Percentiles rank a stretch among this genome's conserved stretches.
phyloP scores from a whole-genome alignment of 2,329 filamentous ascomycete species.

The Westerdykella sp. region DNA sequence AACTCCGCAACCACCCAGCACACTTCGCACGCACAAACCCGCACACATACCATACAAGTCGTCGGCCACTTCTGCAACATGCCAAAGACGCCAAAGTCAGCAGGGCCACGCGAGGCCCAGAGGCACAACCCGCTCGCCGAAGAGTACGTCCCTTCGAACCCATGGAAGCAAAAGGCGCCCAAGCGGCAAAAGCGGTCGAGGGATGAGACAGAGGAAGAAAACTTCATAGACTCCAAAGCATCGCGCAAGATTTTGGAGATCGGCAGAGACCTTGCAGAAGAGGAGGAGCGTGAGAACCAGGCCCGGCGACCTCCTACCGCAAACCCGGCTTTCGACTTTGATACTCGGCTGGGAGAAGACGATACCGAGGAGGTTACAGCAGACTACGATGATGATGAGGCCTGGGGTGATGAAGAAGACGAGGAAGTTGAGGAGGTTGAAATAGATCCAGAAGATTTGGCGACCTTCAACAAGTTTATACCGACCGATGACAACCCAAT shows the following conservation, averaged over 20 bases:
- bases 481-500: conserved; percentile 68
- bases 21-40: background rate
- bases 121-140: conserved; percentile 89
- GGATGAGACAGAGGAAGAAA: conserved; percentile 54
- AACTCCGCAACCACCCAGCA: background rate
- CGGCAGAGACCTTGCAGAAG: conserved; percentile 79
- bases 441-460: conserved; percentile 81
- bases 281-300: conserved; percentile 57
- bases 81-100: conserved; percentile 66
- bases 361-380: conserved; percentile 43
- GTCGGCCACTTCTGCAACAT: conserved; percentile 42
- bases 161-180: conserved; percentile 61
- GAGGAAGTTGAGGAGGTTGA: conserved; percentile 64
- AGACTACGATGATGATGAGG: conserved; percentile 47
- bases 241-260: conserved; percentile 85
- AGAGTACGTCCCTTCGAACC: conserved; percentile 68
- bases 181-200: conserved; percentile 56
- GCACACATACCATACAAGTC: background rate
- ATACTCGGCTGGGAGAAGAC: conserved; percentile 61
- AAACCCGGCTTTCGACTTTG: conserved; percentile 71
- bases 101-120: conserved; percentile 52
- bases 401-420: conserved; percentile 75
- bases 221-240: conserved; percentile 81
- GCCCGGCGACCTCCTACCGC: conserved; percentile 38
- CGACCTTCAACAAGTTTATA: conserved; percentile 86